These are phyloP conservation scores for Hypoxylon intermedium DNA, from an alignment of 495 filamentous ascomycete genomes.

Conservation along the genomic window DNA sequence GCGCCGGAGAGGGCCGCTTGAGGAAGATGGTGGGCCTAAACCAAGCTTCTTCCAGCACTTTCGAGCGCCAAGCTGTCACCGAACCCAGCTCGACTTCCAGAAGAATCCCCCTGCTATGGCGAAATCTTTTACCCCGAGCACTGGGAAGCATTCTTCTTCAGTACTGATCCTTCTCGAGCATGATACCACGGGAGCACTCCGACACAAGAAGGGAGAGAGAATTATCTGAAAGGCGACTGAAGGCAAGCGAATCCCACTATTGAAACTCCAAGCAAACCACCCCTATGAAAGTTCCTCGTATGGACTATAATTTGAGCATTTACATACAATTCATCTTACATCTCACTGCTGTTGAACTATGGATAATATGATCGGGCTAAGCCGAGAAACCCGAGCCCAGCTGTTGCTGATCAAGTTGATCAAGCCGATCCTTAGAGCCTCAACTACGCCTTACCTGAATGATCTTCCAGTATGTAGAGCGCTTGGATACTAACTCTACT, in stretches of 20 bases:
- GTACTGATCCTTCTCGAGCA: slow-evolving; percentile 1
- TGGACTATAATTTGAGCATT: not conserved
- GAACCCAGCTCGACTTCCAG: slow-evolving; percentile 17
- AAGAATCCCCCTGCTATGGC: not conserved
- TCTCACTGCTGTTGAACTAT: not conserved
- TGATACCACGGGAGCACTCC: not conserved
- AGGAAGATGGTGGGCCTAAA: slow-evolving; percentile 26
- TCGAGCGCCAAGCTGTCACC: slow-evolving; percentile 17
- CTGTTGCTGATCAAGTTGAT: slow-evolving; percentile 19
- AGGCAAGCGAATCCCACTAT: not conserved
- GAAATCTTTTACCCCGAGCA: slow-evolving; percentile 10
- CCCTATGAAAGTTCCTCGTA: not conserved
- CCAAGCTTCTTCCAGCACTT: not conserved
- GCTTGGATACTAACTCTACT: not conserved
- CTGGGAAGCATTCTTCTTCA: too few species aligned
- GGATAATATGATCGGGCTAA: not conserved
- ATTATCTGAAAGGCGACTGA: not conserved
- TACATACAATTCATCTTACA: not conserved
- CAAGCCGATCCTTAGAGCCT: slow-evolving; percentile 22
- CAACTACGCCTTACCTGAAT: slow-evolving; percentile 24
- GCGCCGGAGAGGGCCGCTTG: slow-evolving; percentile 18
- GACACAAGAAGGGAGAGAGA: not conserved
- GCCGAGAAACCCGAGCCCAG: slow-evolving; percentile 24
- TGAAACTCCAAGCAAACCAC: too few species aligned
- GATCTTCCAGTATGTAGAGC: slow-evolving; percentile 15